These are phyloP conservation scores for Scalesia atractyloides DNA, from an alignment of 129 eudicot species.

Conservation along the genomic window DNA sequence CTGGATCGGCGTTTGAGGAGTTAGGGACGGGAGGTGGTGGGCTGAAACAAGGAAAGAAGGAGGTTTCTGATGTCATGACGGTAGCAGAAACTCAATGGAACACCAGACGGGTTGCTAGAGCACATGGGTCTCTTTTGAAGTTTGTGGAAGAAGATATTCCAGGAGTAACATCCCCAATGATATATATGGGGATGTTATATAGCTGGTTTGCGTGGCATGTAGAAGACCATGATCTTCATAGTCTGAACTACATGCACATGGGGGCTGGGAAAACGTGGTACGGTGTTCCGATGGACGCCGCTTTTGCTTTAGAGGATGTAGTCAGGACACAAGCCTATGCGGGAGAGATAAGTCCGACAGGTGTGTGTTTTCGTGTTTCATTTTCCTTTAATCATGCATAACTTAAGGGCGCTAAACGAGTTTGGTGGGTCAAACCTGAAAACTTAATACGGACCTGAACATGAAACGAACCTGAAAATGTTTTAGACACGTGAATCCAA, in stretches of 20 bases:
- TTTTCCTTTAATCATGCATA: too few species aligned
- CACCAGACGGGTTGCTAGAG: conserved; percentile 85
- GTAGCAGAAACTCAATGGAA: too few species aligned
- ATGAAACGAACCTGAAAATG: too few species aligned
- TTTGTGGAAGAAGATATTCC: conserved; percentile 91
- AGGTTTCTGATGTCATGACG: too few species aligned
- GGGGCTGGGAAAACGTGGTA: conserved; percentile 95
- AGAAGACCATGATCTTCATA: conserved; percentile 96
- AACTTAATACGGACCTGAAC: too few species aligned
- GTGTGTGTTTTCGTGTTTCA: too few species aligned
- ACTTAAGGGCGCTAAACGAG: too few species aligned
- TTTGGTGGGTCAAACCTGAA: too few species aligned
- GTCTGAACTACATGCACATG: conserved; percentile 86
- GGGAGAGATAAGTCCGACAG: conserved; percentile 81
- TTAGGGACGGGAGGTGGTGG: too few species aligned
- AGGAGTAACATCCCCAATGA: conserved; percentile 96
- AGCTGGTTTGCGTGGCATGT: conserved; percentile 99
- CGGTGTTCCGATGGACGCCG: conserved; percentile 86
- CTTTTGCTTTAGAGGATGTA: conserved; percentile 85
- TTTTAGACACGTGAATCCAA: too few species aligned
- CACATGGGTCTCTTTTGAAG: conserved; percentile 65
- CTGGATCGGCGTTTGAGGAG: too few species aligned
- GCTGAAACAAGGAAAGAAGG: too few species aligned
- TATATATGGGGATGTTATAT: conserved; percentile 82
- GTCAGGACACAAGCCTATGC: conserved; percentile 75